A percentile compares a stretch with the other conserved stretches of the same genome.
These are phyloP conservation scores for Suillus americanus DNA, from an alignment of 768 basidiomycete species.

Conservation along the genomic window DNA sequence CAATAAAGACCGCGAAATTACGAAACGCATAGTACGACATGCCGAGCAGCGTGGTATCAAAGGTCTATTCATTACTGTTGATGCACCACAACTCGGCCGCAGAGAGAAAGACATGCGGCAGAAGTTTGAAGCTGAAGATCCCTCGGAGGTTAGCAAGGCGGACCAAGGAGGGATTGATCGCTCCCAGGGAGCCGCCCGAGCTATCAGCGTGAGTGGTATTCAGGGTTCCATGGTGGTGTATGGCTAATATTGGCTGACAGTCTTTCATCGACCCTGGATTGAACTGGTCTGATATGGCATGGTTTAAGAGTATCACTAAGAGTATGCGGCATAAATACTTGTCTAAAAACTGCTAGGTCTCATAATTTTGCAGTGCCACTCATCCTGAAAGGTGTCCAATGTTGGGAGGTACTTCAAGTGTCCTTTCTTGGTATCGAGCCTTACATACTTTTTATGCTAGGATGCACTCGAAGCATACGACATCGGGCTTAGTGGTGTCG, in stretches of 20 bases:
- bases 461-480: conserved; percentile 41
- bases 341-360: not conserved
- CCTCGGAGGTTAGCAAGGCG: conserved; percentile 22
- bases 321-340: conserved; percentile 29
- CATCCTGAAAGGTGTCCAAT: conserved; percentile 56
- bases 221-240: not conserved
- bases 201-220: conserved; percentile 64
- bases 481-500: conserved; percentile 43
- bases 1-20: conserved; percentile 81
- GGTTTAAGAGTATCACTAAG: conserved; percentile 58
- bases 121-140: conserved; percentile 77
- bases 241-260: conserved; percentile 31
- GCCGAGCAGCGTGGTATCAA: conserved; percentile 86
- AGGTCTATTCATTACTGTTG: conserved; percentile 91
- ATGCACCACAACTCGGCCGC: conserved; percentile 89
- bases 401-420: conserved; percentile 30
- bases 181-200: conserved; percentile 85
- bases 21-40: conserved; percentile 79
- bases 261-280: conserved; percentile 91
- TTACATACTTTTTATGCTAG: not conserved
- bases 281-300: conserved; percentile 79
- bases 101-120: conserved; percentile 94
- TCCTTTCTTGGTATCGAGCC: not conserved
- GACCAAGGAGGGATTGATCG: conserved; percentile 50
- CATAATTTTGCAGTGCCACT: conserved; percentile 45